A percentile compares a stretch with the other conserved stretches of the same genome.
phyloP scores from a whole-genome alignment of 768 basidiomycete species.

The Amanita subjunquillea region DNA sequence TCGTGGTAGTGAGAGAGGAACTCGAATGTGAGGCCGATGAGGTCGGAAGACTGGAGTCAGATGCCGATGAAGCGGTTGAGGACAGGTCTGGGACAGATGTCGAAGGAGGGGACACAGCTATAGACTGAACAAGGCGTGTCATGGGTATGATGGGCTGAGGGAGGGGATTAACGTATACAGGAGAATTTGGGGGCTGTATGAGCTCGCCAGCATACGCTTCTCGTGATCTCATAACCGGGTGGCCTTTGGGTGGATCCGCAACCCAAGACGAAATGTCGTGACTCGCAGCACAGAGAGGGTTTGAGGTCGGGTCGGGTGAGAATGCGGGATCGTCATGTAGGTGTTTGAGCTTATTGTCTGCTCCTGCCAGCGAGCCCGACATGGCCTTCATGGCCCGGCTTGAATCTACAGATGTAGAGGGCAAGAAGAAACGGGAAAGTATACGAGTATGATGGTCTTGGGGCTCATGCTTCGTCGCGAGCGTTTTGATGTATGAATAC shows the following conservation, averaged over 20 bases:
- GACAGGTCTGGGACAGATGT: conserved; percentile 7
- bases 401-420: not conserved
- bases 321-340: conserved; percentile 47
- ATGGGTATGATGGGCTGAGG: conserved; percentile 2
- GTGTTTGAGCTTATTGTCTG: conserved; percentile 10
- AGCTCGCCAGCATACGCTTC: conserved; percentile 10
- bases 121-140: conserved; percentile 10
- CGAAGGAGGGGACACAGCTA: conserved; percentile 12
- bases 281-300: conserved; percentile 22
- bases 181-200: conserved; percentile 24
- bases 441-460: conserved; percentile 1
- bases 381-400: conserved; percentile 2
- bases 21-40: not conserved
- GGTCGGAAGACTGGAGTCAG: not conserved
- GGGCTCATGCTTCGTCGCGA: not conserved
- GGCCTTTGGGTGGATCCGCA: conserved; percentile 21
- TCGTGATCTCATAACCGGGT: conserved; percentile 17
- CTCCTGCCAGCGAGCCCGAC: not conserved
- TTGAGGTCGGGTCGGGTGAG: conserved; percentile 40
- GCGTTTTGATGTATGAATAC: not conserved
- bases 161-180: conserved; percentile 14
- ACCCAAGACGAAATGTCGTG: conserved; percentile 17
- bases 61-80: not conserved
- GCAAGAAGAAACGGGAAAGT: conserved; percentile 11
- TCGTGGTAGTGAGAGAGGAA: not conserved